Base-by-base conservation (phyloP, 2,329 filamentous ascomycete genomes). In the Xylariaceae sp. region DNA sequence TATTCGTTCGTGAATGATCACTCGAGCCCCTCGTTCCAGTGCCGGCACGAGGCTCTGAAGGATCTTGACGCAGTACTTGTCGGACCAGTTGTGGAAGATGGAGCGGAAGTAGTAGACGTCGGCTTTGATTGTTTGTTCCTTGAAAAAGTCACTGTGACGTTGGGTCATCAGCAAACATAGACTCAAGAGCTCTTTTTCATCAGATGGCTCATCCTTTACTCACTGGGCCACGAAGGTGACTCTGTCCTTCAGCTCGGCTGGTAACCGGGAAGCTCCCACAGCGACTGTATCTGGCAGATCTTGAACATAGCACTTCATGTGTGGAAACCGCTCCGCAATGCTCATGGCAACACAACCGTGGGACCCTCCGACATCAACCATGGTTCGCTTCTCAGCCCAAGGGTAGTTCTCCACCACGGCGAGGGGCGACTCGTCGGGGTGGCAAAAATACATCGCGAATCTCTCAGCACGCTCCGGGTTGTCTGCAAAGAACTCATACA, bases 1-100 rank as follows among this genome's bases (percentile, higher is more conserved):
- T 7, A 65, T 61, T 8, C 59, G 56, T 15, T 69, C 67, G 18
- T 69, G 60, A 13, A 68, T 67, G 1, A 69, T 15, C 3, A 67
- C 52, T 30, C 59, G 60, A 1, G 64, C 63, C 4, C 63, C 66
- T 10, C 55, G 56, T 51, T 62, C 66, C 18, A 73, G 45, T 0
- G 62, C 67, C 0, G 70, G 70, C 10, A 71, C 53, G 0, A 73
- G 64, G 3, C 58, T 66, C 23, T 66, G 63, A 4, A 73, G 61
- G 11, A 73, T 69, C 30, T 67, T 62, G 50, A 71, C 60, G 57
- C 66, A 70, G 54, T 73, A 69, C 45, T 71, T 70, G 47, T 73
- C 71, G 1, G 64, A 57, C 69, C 69, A 73, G 49, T 71, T 68
- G 34, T 72, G 70, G 30, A 72, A 68, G 17, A 71, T 71, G 42